A percentile compares a stretch with the other conserved stretches of the same genome.
Evolutionary conservation across 768 basidiomycete species (phyloP).

Genomic region (Mycena pura): DNA sequence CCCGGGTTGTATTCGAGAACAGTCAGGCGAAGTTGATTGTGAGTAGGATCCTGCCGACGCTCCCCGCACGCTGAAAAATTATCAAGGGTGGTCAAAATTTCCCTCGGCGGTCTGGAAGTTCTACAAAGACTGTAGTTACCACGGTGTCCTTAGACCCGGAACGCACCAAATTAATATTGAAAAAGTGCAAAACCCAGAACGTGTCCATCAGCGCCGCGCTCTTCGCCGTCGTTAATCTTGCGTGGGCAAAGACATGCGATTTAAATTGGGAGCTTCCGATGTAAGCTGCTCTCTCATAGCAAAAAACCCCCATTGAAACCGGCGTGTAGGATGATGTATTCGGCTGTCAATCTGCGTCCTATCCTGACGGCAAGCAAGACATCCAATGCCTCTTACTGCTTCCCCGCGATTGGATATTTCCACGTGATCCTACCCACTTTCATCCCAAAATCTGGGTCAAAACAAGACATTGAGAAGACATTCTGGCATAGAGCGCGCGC

Average conservation of each 20-base stretch:
- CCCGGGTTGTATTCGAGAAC: slow-evolving; percentile 61
- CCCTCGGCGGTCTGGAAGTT: slow-evolving; percentile 51
- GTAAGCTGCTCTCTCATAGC: slow-evolving; percentile 39
- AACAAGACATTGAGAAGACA: slow-evolving; percentile 42
- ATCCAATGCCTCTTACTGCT: slow-evolving; percentile 74
- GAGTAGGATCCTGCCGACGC: slow-evolving; percentile 23
- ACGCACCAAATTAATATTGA: slow-evolving; percentile 67
- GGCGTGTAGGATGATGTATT: slow-evolving; percentile 75
- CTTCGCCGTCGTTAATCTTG: slow-evolving; percentile 78
- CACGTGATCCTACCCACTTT: slow-evolving; percentile 84
- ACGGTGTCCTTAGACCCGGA: slow-evolving; percentile 64
- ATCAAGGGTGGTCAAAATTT: slow-evolving; percentile 81
- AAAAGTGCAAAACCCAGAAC: slow-evolving; percentile 71
- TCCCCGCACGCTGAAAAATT: not conserved
- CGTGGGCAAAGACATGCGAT: slow-evolving; percentile 64
- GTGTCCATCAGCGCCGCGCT: slow-evolving; percentile 74
- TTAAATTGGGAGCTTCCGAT: slow-evolving; percentile 57
- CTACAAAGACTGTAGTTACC: slow-evolving; percentile 72
- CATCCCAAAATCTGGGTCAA: slow-evolving; percentile 49
- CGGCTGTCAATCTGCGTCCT: slow-evolving; percentile 80
- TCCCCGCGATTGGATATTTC: slow-evolving; percentile 80
- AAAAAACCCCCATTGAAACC: not conserved
- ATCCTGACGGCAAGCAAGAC: slow-evolving; percentile 52
- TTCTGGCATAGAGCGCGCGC: slow-evolving; percentile 80
- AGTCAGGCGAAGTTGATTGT: slow-evolving; percentile 65